phyloP scores from a whole-genome alignment of 345 rosid genomes.

The Citropsis articulata region DNA sequence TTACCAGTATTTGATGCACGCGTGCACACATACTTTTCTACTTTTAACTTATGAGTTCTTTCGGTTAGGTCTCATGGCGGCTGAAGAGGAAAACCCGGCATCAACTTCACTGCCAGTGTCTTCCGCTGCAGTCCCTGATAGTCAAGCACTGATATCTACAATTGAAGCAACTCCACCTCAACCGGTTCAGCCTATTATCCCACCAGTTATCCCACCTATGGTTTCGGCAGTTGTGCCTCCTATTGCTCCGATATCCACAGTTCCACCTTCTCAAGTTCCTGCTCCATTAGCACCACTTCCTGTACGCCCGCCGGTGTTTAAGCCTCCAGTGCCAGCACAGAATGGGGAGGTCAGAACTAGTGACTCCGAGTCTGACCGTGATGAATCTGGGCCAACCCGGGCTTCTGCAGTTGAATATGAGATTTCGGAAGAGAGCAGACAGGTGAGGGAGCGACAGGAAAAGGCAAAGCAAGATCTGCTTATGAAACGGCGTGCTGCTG shows the following conservation, averaged over 20 bases:
- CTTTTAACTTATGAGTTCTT: not conserved
- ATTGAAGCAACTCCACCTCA: slow-evolving; percentile 33
- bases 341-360: slow-evolving; percentile 53
- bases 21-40: not conserved
- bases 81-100: slow-evolving; percentile 49
- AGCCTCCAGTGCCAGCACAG: slow-evolving; percentile 56
- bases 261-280: slow-evolving; percentile 44
- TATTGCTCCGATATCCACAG: slow-evolving; percentile 55
- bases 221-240: slow-evolving; percentile 38
- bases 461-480: slow-evolving; percentile 78
- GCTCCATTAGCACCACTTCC: slow-evolving; percentile 59
- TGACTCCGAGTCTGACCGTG: slow-evolving; percentile 62
- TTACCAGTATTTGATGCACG: not conserved
- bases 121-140: slow-evolving; percentile 28
- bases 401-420: slow-evolving; percentile 43
- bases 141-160: slow-evolving; percentile 30
- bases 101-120: slow-evolving; percentile 34
- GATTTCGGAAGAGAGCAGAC: slow-evolving; percentile 67
- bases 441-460: slow-evolving; percentile 77
- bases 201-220: slow-evolving; percentile 30
- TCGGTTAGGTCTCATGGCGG: slow-evolving; percentile 48
- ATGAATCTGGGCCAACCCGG: slow-evolving; percentile 27
- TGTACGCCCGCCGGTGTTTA: slow-evolving; percentile 39
- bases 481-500: slow-evolving; percentile 89
- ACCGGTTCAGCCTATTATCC: slow-evolving; percentile 29